These are phyloP conservation scores for Bigelowiella natans DNA, from an alignment of 78 protist species.

Conservation along the genomic window DNA sequence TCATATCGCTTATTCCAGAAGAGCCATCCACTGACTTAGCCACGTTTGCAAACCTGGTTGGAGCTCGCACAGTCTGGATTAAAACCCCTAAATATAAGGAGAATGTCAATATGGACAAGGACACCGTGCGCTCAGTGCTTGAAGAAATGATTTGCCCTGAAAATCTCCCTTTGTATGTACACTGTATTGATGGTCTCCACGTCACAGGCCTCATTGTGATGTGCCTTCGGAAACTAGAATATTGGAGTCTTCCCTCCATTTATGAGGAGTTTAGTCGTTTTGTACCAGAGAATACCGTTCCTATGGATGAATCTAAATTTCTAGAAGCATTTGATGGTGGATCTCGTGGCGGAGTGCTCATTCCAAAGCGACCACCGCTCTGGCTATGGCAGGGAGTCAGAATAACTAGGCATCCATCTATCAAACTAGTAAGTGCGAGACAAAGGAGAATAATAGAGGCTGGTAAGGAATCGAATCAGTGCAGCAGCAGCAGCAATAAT, in stretches of 20 bases:
- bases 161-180: conserved; percentile 15
- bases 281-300: neutral
- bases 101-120: neutral
- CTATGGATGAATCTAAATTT: too few relatives aligned
- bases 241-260: neutral
- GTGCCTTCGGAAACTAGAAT: conserved; percentile 6
- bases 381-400: too few relatives aligned
- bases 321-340: too few relatives aligned
- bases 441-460: too few relatives aligned
- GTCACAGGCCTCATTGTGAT: neutral
- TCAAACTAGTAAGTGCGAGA: too few relatives aligned
- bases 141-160: neutral
- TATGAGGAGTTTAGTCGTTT: neutral
- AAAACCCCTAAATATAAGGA: neutral
- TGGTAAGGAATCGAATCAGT: too few relatives aligned
- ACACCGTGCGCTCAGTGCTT: neutral
- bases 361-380: too few relatives aligned
- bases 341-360: too few relatives aligned
- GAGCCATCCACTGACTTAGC: conserved; percentile 11
- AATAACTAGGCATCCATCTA: too few relatives aligned
- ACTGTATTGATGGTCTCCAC: conserved; percentile 48
- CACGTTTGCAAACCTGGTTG: neutral
- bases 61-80: neutral
- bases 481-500: too few relatives aligned
- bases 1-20: conserved; percentile 44